Percentiles rank a stretch among this genome's conserved stretches.
Evolutionary conservation across 257 asterid genomes (phyloP).

Genomic region (Marsdenia floribunda): DNA sequence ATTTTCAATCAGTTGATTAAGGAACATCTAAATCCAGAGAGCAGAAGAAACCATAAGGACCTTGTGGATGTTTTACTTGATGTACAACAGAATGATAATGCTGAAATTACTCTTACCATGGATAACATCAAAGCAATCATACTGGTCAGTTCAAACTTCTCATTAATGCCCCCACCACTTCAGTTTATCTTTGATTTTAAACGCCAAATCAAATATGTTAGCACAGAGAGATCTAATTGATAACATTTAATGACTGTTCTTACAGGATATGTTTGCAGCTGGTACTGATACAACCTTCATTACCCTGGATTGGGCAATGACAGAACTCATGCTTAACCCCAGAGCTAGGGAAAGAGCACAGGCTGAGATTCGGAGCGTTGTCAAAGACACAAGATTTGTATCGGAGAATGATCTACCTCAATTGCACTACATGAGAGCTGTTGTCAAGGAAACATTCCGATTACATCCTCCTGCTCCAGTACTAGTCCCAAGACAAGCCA

Average conservation of each 20-base stretch:
- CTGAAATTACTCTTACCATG: constrained; percentile 44
- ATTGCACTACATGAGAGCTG: constrained; percentile 9
- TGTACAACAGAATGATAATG: constrained; percentile 20
- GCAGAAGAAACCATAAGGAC: constrained; percentile 27
- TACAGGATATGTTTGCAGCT: constrained; percentile 71
- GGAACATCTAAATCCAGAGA: constrained; percentile 23
- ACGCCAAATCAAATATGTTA: neutral
- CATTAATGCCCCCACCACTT: neutral
- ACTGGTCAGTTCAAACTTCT: constrained; percentile 29
- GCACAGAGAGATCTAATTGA: neutral
- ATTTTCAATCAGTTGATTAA: constrained; percentile 32
- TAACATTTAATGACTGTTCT: neutral
- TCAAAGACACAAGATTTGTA: constrained; percentile 30
- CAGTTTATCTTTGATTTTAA: neutral
- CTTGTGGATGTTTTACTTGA: constrained; percentile 56
- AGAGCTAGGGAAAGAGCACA: constrained; percentile 34
- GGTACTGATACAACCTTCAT: constrained; percentile 60
- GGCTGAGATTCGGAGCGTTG: constrained; percentile 38
- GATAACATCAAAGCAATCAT: constrained; percentile 63
- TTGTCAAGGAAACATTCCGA: constrained; percentile 10
- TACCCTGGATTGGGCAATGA: constrained; percentile 57
- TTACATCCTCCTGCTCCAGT: constrained; percentile 18
- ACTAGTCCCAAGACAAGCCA: constrained; percentile 14
- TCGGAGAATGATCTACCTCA: constrained; percentile 22
- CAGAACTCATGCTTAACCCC: constrained; percentile 48